These are phyloP conservation scores for Penicillium digitatum DNA, from an alignment of 2,329 filamentous ascomycete genomes.

Conservation along the genomic window DNA sequence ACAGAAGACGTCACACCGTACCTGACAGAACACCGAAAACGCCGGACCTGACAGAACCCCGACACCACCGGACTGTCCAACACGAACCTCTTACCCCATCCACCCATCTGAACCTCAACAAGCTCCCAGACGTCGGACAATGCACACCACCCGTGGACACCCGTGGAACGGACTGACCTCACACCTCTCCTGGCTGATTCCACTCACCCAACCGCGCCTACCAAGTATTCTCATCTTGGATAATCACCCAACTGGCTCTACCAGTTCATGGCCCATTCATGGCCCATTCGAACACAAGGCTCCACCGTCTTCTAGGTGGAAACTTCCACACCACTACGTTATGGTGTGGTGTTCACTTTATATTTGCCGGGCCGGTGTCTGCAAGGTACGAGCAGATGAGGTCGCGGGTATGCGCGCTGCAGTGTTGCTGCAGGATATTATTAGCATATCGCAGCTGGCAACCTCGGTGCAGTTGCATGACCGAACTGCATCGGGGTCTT, in stretches of 20 bases:
- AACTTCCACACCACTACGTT: neutral
- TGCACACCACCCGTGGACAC: neutral
- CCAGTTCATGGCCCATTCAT: too few relatives aligned
- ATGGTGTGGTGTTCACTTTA: neutral
- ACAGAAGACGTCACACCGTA: slow-evolving; percentile 2
- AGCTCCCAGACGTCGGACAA: neutral
- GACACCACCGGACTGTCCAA: slow-evolving; percentile 49
- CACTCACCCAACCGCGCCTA: neutral
- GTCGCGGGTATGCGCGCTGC: neutral
- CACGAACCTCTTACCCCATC: neutral
- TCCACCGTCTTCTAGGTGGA: neutral
- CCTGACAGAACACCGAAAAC: slow-evolving; percentile 32
- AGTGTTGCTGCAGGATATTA: neutral
- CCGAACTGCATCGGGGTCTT: neutral
- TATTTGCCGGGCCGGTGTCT: neutral
- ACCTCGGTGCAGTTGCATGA: neutral
- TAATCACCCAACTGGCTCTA: neutral
- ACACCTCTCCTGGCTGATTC: neutral
- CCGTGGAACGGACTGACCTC: neutral
- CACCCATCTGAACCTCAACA: slow-evolving; percentile 39
- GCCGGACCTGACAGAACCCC: slow-evolving; percentile 32
- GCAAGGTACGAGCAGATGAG: neutral
- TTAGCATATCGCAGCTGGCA: neutral
- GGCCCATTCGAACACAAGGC: neutral
- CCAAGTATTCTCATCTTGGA: too few relatives aligned